Percentiles rank a stretch among this genome's conserved stretches.
Evolutionary conservation across 331 rosid genomes (phyloP).

Genomic region (Telfairia occidentalis): DNA sequence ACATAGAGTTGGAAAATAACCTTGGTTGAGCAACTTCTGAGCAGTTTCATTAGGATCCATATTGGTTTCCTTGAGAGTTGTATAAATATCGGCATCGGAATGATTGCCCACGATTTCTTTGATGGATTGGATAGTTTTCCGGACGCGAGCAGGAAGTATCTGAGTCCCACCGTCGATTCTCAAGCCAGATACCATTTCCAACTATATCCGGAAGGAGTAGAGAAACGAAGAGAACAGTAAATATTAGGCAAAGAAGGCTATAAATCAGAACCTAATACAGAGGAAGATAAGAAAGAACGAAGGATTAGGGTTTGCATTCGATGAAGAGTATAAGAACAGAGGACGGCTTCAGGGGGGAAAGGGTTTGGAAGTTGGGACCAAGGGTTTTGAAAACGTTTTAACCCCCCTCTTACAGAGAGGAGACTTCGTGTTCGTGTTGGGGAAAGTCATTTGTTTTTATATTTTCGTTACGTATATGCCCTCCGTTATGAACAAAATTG

Average conservation of each 20-base stretch:
- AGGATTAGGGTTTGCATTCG: conserved; percentile 39
- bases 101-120: conserved; percentile 74
- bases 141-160: conserved; percentile 48
- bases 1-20: conserved; percentile 18
- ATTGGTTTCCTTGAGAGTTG: conserved; percentile 60
- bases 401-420: conserved; percentile 7
- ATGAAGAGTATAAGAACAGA: conserved; percentile 1
- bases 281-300: not conserved
- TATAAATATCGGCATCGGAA: conserved; percentile 82
- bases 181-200: conserved; percentile 52
- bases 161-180: conserved; percentile 58
- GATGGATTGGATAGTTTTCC: conserved; percentile 73
- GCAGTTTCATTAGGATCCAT: conserved; percentile 97
- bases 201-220: conserved; percentile 1
- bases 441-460: conserved; percentile 8
- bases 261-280: conserved; percentile 27
- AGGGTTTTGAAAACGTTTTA: conserved; percentile 65
- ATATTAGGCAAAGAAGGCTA: not conserved
- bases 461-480: not conserved
- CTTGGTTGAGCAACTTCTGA: conserved; percentile 92
- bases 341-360: conserved; percentile 28
- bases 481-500: not conserved
- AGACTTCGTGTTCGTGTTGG: not conserved
- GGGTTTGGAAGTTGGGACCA: conserved; percentile 19
- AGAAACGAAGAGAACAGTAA: not conserved